Evolutionary conservation across 106 monocot species (phyloP), one percentile per base, ranked within the genome.

Genomic region (Triglochin maritima): DNA sequence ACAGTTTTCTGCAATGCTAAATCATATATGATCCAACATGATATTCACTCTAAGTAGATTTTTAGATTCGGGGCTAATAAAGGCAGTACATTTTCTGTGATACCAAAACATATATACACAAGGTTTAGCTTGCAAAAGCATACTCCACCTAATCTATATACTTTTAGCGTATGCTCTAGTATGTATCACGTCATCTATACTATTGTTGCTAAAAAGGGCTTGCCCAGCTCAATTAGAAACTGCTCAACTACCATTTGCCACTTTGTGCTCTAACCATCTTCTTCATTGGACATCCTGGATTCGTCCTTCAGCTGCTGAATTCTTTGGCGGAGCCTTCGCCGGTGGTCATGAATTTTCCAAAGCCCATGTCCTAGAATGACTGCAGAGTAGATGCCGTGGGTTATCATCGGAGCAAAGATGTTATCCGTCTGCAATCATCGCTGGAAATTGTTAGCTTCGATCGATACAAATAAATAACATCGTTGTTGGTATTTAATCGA

Each of bases 351-450:
- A 73, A 95, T 95, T 78, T 95, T 95, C 75, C 80, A 81, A 2
- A 95, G 85, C 7, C 94, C 87, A 59, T 90, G 87, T 2, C 94
- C 87, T 16, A 95, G 78, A 10, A 90, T 78, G 7, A 90, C 87
- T 3, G 85, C 85, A 8, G 94, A 95, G 79, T 95, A 90, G 57
- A 95, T 95, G 4, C 90, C 90, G 70, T 95, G 94, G 11, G 90
- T 95, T 49, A 95, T 95, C 89, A 90, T 90, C 6, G 94, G 90
- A 4, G 87, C 79, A n/a, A 95, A 80, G 47, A 90, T 79, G 65
- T 95, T 90, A 69, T 81, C 94, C 15, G 94, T 95, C 94, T 94
- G 82, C 60, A 80, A 59, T 64, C 58, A 74, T 71, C 12, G 45
- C 11, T 17, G 43, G 9, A 48, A n/a, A 8, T 17, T 17, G 47